Percentiles rank a stretch among this genome's conserved stretches.
These are phyloP conservation scores for Oryza meyeriana DNA, from an alignment of 176 grass and related monocot genomes.

Conservation along the genomic window DNA sequence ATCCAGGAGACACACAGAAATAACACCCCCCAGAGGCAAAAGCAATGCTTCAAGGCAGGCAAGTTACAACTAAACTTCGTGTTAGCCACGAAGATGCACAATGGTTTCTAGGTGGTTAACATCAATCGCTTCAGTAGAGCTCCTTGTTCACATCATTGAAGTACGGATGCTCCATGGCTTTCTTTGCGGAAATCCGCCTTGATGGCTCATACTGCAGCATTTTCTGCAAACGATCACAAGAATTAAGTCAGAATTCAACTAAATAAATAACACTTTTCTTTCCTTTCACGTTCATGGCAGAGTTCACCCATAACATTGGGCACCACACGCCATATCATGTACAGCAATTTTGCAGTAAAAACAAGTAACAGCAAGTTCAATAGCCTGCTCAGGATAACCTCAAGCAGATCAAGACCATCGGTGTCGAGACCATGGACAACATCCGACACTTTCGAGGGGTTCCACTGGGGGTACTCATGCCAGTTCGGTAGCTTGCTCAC, in stretches of 20 bases:
- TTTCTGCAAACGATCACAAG: conserved; percentile 40
- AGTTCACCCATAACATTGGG: not conserved
- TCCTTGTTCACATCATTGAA: conserved; percentile 67
- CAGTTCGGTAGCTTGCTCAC: conserved; percentile 76
- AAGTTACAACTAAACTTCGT: no score
- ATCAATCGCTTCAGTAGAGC: conserved; percentile 40
- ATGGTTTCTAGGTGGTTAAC: not conserved
- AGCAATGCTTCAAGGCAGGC: conserved; percentile 46
- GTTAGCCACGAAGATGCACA: no score
- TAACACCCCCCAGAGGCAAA: conserved; percentile 38
- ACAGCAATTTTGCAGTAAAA: not conserved
- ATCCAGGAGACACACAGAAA: conserved; percentile 26
- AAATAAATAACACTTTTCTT: not conserved
- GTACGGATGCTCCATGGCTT: conserved; percentile 76
- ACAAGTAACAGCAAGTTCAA: not conserved
- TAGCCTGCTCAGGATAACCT: conserved; percentile 24
- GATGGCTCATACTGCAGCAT: conserved; percentile 78
- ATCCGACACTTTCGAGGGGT: conserved; percentile 41
- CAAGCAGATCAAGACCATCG: conserved; percentile 69
- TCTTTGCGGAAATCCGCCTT: conserved; percentile 78
- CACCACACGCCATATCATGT: not conserved
- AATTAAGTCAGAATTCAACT: not conserved
- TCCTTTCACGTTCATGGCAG: not conserved
- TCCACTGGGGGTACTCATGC: conserved; percentile 96
- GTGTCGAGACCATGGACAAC: conserved; percentile 57